phyloP scores from a whole-genome alignment of 208 protist genomes.

The Leishmania gerbilli region DNA sequence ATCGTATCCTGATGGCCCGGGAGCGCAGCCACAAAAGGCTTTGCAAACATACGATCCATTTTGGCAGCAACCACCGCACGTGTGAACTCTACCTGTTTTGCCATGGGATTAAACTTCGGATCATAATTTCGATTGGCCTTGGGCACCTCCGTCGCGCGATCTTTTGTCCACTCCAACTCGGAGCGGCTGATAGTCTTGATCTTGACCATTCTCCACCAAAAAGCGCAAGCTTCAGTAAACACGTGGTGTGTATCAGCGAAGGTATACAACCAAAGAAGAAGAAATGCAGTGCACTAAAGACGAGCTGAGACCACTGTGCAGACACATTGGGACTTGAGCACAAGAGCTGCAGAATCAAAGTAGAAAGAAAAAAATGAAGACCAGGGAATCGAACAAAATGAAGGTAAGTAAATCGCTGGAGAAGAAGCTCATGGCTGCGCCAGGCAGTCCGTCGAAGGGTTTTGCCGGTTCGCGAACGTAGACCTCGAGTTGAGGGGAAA shows the following conservation, averaged over 20 bases:
- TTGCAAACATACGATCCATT: conserved; percentile 97
- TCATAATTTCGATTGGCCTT: conserved; percentile 94
- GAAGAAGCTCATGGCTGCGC: not conserved
- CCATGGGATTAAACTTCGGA: conserved; percentile 95
- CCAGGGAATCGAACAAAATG: not conserved
- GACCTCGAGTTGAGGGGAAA: not conserved
- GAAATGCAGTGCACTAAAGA: not conserved
- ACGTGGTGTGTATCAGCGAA: not conserved
- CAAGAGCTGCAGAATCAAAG: not conserved
- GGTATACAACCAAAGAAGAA: not conserved
- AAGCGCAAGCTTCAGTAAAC: not conserved
- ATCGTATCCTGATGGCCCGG: conserved; percentile 93
- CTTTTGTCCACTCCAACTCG: conserved; percentile 92
- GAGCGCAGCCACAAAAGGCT: conserved; percentile 95
- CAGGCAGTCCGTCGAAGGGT: not conserved
- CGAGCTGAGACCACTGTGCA: not conserved
- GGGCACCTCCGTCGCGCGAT: conserved; percentile 87
- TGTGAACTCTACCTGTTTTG: conserved; percentile 96
- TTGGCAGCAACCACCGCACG: conserved; percentile 96
- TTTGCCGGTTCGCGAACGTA: not conserved
- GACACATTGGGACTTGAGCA: not conserved
- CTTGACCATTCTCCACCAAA: conserved; percentile 77
- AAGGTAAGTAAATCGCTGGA: not conserved
- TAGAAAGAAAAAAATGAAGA: not conserved
- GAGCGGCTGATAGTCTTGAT: conserved; percentile 94